These are phyloP conservation scores for Avicennia marina DNA, from an alignment of 257 asterid species.

Conservation along the genomic window DNA sequence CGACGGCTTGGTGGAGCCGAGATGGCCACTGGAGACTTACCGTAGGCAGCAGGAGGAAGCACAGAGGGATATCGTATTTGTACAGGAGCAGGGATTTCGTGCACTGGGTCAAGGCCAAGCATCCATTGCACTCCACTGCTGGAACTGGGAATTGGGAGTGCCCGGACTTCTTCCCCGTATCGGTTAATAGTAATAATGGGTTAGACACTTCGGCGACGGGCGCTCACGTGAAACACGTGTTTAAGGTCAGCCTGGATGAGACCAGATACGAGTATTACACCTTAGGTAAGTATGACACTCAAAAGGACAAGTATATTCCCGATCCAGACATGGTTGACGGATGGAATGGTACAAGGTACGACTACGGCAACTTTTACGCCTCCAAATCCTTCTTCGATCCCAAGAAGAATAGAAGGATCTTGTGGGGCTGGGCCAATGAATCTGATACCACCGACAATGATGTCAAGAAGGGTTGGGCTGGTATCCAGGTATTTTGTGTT, in stretches of 20 bases:
- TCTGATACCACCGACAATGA: constrained; percentile 41
- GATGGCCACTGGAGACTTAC: constrained; percentile 55
- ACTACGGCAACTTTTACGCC: constrained; percentile 74
- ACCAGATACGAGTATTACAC: constrained; percentile 52
- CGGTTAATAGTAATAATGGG: constrained; percentile 22
- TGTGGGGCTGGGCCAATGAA: constrained; percentile 87
- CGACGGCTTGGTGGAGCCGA: constrained; percentile 66
- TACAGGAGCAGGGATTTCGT: constrained; percentile 52
- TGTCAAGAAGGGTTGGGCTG: constrained; percentile 65
- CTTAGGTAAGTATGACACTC: constrained; percentile 37
- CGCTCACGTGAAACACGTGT: constrained; percentile 39
- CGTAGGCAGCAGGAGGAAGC: constrained; percentile 39
- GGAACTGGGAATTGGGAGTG: constrained; percentile 69
- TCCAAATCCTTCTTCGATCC: constrained; percentile 72
- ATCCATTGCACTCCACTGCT: constrained; percentile 40
- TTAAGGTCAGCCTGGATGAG: constrained; percentile 58
- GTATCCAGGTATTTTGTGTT: too few species aligned
- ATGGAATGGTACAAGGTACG: constrained; percentile 50
- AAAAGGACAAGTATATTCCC: constrained; percentile 36
- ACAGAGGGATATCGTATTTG: constrained; percentile 42
- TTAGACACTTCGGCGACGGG: constrained; percentile 46
- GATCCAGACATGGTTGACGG: constrained; percentile 49
- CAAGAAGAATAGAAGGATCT: constrained; percentile 43
- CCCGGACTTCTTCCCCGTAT: constrained; percentile 68
- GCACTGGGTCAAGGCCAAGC: constrained; percentile 44